These are phyloP conservation scores for Onygena corvina DNA, from an alignment of 2,329 filamentous ascomycete genomes.

Conservation along the genomic window DNA sequence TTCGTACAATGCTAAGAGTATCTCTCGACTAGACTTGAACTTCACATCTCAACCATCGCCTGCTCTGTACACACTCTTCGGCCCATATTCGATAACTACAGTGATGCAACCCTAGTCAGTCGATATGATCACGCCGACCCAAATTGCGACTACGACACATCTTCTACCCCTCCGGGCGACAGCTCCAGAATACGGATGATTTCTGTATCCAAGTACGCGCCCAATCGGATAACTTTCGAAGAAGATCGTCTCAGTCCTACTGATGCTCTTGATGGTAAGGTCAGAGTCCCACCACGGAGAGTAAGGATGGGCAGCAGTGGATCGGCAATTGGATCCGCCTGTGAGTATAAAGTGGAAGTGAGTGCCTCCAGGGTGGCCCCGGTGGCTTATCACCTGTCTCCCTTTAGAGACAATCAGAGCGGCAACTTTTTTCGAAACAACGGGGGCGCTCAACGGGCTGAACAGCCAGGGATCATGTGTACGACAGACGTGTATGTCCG, in stretches of 20 bases:
- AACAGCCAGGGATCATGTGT: slow-evolving; percentile 13
- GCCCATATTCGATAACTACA: slow-evolving; percentile 23
- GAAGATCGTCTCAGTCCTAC: background rate
- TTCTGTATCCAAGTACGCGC: slow-evolving; percentile 3
- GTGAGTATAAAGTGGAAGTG: slow-evolving; percentile 16
- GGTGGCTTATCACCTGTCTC: background rate
- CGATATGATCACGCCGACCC: background rate
- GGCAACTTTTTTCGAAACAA: background rate
- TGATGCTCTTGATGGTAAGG: background rate
- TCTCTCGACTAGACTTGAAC: slow-evolving; percentile 27
- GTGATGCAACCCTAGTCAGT: background rate
- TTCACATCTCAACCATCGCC: slow-evolving; percentile 33
- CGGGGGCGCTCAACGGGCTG: background rate
- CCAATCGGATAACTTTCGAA: slow-evolving; percentile 4
- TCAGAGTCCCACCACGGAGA: background rate
- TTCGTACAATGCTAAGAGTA: background rate
- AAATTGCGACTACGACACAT: background rate
- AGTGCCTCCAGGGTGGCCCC: slow-evolving; percentile 7
- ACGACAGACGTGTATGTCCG: slow-evolving; percentile 17
- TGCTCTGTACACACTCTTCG: slow-evolving; percentile 32
- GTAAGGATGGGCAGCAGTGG: background rate
- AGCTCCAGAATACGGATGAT: slow-evolving; percentile 7
- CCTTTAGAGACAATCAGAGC: background rate
- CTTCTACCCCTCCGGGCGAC: background rate
- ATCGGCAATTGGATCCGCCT: slow-evolving; percentile 5